Evolutionary conservation across 2,329 filamentous ascomycete species (phyloP).

Genomic region (Aspergillus fructus): DNA sequence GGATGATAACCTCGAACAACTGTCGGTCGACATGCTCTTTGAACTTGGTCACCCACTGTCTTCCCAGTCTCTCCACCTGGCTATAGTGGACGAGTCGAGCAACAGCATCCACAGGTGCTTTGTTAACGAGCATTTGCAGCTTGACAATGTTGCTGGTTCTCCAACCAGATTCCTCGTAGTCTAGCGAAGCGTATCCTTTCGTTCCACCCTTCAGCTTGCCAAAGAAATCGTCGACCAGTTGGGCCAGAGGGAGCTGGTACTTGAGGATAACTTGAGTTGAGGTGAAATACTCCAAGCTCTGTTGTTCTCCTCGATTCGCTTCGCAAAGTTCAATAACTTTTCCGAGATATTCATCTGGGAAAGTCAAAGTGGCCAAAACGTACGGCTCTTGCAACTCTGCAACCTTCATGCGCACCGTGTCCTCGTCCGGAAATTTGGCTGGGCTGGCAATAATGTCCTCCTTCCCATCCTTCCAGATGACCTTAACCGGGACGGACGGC

Average conservation of each 20-base stretch:
- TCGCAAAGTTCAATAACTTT: constrained; percentile 95
- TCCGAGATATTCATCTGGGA: constrained; percentile 91
- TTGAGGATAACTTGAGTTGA: constrained; percentile 90
- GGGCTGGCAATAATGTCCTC: constrained; percentile 82
- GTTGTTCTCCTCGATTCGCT: constrained; percentile 80
- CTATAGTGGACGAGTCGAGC: constrained; percentile 83
- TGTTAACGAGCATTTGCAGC: constrained; percentile 90
- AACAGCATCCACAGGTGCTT: constrained; percentile 88
- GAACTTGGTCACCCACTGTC: constrained; percentile 91
- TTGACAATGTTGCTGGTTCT: constrained; percentile 77
- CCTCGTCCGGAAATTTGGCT: constrained; percentile 79
- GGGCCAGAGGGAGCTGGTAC: constrained; percentile 83
- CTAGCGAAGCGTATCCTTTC: constrained; percentile 92
- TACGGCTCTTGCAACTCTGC: constrained; percentile 69
- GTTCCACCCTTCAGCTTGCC: constrained; percentile 91
- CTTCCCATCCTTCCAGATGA: constrained; percentile 73
- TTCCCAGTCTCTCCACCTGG: constrained; percentile 76
- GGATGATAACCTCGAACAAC: constrained; percentile 96
- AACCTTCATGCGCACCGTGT: constrained; percentile 55
- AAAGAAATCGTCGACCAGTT: constrained; percentile 95
- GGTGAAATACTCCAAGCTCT: constrained; percentile 87
- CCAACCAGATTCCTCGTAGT: constrained; percentile 96
- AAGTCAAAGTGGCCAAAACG: constrained; percentile 79
- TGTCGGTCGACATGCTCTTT: constrained; percentile 95
- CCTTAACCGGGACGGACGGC: constrained; percentile 87